Evolutionary conservation across 2,329 filamentous ascomycete genomes (phyloP), one percentile per base, ranked within the genome.

Genomic region (Aspergillus amoenus): DNA sequence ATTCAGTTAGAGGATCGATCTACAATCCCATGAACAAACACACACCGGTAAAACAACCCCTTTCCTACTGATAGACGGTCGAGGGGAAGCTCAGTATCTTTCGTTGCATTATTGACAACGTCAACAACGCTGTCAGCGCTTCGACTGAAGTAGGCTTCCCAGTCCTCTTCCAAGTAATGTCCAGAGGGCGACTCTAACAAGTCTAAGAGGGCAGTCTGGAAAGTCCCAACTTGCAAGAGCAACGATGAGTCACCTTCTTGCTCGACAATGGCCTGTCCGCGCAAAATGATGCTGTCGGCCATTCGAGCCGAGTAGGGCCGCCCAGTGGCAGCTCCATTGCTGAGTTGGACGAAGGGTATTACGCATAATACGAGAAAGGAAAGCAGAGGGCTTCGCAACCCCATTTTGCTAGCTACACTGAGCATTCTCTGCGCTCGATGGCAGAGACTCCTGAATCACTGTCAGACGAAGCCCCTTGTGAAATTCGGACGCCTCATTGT

Each of bases 211-310:
- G 65, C 59, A 13, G 57, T 52, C 43, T 69, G 66, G 41, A 69
- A 68, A n/a, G 66, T 45, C 2, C 65, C 65, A 4, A 68, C 50
- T 32, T 67, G 61, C 4, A 68, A 47, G 41, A 61, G 57, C 1
- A 54, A 54, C 13, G 66, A 64, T 5, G 55, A 34, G 27, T 56
- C 34, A 18, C 6, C 30, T 55, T 54, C 6, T 21, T 46, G n/a
- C 9, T 46, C 22, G 21, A 62, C 47, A 39, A 64, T 46, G 12
- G 64, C 67, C 39, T 69, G 63, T 37, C 61, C 58, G 11, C 66
- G 66, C 4, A 56, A 52, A 41, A 69, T 68, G 46, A 69, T 58
- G 45, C 66, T 68, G 34, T 69, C 66, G 34, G 67, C 66, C 66
- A 69, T 67, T 59, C 66, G 62, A 18, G 59, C 60, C 4, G 67